Conservation (phyloP, 129 eudicot genomes). For the Arctium lappa region DNA sequence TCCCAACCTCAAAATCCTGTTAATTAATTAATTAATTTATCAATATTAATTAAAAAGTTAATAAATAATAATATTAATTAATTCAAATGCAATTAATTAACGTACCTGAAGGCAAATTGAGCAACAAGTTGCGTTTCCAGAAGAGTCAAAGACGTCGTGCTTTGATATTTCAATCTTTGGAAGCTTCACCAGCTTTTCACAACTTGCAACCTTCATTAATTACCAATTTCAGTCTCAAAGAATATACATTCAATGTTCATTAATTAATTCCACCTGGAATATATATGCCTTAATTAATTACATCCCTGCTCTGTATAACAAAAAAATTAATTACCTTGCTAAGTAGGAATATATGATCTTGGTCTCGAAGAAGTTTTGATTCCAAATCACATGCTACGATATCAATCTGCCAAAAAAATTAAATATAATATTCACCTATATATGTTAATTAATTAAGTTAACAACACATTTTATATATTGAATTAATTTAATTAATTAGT, state of each 20-base stretch:
- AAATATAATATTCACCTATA: background rate
- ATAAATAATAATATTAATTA: background rate
- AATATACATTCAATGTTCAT: background rate
- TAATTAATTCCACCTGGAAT: background rate
- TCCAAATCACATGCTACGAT: slow-evolving; percentile 24
- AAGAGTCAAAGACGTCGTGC: slow-evolving; percentile 15
- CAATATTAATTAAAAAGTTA: background rate
- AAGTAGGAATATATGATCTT: slow-evolving; percentile 25
- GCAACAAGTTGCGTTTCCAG: slow-evolving; percentile 31
- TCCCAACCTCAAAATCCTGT: slow-evolving; percentile 32
- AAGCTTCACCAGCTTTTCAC: slow-evolving; percentile 33
- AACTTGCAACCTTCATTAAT: slow-evolving; percentile 18
- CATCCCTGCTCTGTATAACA: background rate
- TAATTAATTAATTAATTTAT: background rate
- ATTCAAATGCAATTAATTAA: too few species aligned
- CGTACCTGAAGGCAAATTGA: slow-evolving; percentile 37
- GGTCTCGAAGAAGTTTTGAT: slow-evolving; percentile 27
- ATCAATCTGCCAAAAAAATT: slow-evolving; percentile 18
- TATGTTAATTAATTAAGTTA: too few species aligned
- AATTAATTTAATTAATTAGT: background rate
- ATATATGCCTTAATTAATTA: background rate
- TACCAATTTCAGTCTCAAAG: slow-evolving; percentile 1
- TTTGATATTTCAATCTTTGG: slow-evolving; percentile 28
- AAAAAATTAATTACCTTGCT: slow-evolving; percentile 9
- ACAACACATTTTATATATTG: background rate